phyloP scores from a whole-genome alignment of 192 early-diverging fungal species.

The Coemansia asiatica region DNA sequence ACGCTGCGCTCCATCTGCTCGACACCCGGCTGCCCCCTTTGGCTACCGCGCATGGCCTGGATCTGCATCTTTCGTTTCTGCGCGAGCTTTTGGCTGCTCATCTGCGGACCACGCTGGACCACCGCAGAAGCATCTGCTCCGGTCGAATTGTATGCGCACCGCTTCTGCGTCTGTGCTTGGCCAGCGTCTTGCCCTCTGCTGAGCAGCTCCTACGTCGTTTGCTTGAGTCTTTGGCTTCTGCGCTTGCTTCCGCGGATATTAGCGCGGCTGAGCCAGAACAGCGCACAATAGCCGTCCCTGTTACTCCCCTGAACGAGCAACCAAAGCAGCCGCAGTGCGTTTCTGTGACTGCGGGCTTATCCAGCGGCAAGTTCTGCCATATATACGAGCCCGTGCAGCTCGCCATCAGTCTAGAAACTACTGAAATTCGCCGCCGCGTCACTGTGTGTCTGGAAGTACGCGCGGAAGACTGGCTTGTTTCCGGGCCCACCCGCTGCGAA shows the following conservation, averaged over 20 bases:
- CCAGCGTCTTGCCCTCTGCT: neutral
- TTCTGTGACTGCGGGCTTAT: conserved; percentile 3
- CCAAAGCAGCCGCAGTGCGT: neutral
- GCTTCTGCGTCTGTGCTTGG: neutral
- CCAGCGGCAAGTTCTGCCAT: conserved; percentile 3
- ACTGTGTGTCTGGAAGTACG: neutral
- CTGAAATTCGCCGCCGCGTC: neutral
- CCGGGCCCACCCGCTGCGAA: conserved; percentile 24
- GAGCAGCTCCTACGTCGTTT: neutral
- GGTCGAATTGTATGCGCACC: neutral
- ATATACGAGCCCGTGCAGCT: conserved; percentile 8
- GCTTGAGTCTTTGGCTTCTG: neutral
- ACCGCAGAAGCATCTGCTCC: neutral
- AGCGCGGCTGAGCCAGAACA: neutral
- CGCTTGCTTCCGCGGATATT: neutral
- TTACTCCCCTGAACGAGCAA: neutral
- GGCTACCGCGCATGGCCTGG: neutral
- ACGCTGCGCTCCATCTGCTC: neutral
- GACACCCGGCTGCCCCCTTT: neutral
- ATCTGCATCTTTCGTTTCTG: neutral
- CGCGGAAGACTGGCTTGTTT: conserved; percentile 33
- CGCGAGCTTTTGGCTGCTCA: neutral
- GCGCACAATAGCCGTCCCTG: neutral
- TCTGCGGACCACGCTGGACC: neutral
- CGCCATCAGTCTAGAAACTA: neutral